Evolutionary conservation across 371 early-diverging fungal genomes (phyloP), one percentile per base, ranked within the genome.

Genomic region (Lichtheimia hyalospora): DNA sequence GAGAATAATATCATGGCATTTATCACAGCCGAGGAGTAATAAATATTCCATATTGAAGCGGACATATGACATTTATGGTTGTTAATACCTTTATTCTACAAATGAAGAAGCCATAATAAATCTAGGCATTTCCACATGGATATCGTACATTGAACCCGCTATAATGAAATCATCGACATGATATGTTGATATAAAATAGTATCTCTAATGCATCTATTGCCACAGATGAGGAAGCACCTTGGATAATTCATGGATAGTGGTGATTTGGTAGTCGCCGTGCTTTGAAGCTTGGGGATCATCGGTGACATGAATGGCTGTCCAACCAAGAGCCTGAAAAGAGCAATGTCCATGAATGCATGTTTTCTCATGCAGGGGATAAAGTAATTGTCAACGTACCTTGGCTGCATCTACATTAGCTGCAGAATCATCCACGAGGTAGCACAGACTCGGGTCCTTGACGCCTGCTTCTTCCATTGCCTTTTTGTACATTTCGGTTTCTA

Each of bases 341-440:
- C 25, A 25, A n/a, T 20, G 15, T 40, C 16, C 13, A 21, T 27
- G 8, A 54, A 18, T 8, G 28, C 25, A 44, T 24, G 21, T 20
- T n/a, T n/a, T 28, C 13, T 4, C 39, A 57, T 5, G 23, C 24
- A 48, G 23, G 24, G 23, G 6, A 34, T 34, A 2, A 34, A 34
- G 7, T 8, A 34, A 10, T 10, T 34, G 34, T 23, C 6, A 54
- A 49, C n/a, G 63, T 78, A 80, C 74, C 56, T 71, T 58, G 14
- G 91, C 93, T 21, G 77, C 83, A 43, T 85, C 81, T 3, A 90
- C 75, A 61, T 93, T 93, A 5, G 66, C 68, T 2, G 79, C 81
- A 15, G 87, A 81, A 67, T 93, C 93, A 66, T 93, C 93, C 0
- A 89, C 92, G 60, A 93, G 80, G 64, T 79, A 92, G 65, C 92